These are phyloP conservation scores for Metschnikowia colocasiae DNA, from an alignment of 805 yeast genomes.

Conservation along the genomic window DNA sequence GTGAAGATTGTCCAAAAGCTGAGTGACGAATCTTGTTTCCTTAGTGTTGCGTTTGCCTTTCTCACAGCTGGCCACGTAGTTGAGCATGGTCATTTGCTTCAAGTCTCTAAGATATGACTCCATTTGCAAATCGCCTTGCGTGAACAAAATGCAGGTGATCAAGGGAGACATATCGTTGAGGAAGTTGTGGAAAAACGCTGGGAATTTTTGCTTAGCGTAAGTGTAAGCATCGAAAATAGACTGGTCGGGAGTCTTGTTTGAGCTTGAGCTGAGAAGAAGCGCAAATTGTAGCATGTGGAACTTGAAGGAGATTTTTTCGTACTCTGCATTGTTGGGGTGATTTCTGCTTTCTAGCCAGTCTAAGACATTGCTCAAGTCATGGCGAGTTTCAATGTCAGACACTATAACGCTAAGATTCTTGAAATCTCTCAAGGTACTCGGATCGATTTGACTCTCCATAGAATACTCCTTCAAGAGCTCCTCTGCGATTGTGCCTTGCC, in stretches of 20 bases:
- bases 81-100: constrained; percentile 1
- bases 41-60: constrained; percentile 13
- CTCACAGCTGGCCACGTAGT: constrained; percentile 8
- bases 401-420: constrained; percentile 30
- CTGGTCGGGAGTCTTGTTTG: constrained; percentile 19
- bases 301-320: constrained; percentile 34
- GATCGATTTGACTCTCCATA: constrained; percentile 22
- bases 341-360: constrained; percentile 30
- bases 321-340: constrained; percentile 6
- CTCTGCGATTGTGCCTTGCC: constrained; percentile 35
- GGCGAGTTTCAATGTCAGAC: constrained; percentile 28
- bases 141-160: constrained; percentile 29
- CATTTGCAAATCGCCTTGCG: constrained; percentile 16
- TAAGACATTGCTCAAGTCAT: constrained; percentile 31
- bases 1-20: constrained; percentile 30
- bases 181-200: constrained; percentile 30
- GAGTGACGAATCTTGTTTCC: constrained; percentile 30
- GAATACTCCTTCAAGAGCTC: constrained; percentile 26
- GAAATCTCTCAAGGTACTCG: constrained; percentile 25
- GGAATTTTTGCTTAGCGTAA: constrained; percentile 38
- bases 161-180: constrained; percentile 33
- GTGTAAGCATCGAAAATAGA: constrained; percentile 27
- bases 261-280: constrained; percentile 25
- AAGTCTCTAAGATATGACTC: constrained; percentile 2
- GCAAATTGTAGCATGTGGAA: constrained; percentile 39